A percentile compares a stretch with the other conserved stretches of the same genome.
These are phyloP conservation scores for Platanus orientalis DNA, from an alignment of 164 flowering plant genomes.

Conservation along the genomic window DNA sequence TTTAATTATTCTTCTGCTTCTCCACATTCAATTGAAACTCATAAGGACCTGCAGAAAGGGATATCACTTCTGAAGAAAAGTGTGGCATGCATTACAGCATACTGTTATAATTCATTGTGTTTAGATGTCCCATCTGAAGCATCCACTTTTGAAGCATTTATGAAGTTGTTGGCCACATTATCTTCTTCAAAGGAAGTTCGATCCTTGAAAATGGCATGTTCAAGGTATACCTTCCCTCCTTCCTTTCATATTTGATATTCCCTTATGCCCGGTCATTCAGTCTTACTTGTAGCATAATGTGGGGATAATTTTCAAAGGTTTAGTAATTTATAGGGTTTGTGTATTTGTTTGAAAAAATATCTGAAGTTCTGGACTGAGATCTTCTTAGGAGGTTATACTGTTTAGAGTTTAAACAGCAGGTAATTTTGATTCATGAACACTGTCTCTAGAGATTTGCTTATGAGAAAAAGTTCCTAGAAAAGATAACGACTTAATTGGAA, in stretches of 20 bases:
- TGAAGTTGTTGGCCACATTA: constrained; percentile 69
- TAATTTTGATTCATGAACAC: too few relatives aligned
- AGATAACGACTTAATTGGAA: too few relatives aligned
- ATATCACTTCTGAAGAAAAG: constrained; percentile 94
- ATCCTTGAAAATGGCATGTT: constrained; percentile 62
- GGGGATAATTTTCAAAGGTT: too few relatives aligned
- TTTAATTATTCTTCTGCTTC: constrained; percentile 81
- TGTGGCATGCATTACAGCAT: constrained; percentile 91
- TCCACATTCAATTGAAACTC: constrained; percentile 75
- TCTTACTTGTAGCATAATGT: too few relatives aligned
- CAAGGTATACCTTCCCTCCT: constrained; percentile 50
- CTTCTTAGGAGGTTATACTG: too few relatives aligned
- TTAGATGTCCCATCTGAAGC: constrained; percentile 75
- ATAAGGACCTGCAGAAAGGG: constrained; percentile 93
- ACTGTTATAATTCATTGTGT: constrained; percentile 71
- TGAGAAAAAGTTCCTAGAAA: too few relatives aligned
- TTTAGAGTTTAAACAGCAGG: too few relatives aligned
- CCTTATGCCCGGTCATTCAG: background rate
- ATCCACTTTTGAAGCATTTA: constrained; percentile 93
- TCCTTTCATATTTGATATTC: background rate
- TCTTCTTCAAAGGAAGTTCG: constrained; percentile 89
- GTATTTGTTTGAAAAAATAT: too few relatives aligned
- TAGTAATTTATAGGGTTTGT: too few relatives aligned
- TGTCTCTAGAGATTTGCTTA: too few relatives aligned
- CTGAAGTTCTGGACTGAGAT: too few relatives aligned